Base-by-base conservation (phyloP, 202 grass and related monocot genomes). In the Brachypodium distachyon region DNA sequence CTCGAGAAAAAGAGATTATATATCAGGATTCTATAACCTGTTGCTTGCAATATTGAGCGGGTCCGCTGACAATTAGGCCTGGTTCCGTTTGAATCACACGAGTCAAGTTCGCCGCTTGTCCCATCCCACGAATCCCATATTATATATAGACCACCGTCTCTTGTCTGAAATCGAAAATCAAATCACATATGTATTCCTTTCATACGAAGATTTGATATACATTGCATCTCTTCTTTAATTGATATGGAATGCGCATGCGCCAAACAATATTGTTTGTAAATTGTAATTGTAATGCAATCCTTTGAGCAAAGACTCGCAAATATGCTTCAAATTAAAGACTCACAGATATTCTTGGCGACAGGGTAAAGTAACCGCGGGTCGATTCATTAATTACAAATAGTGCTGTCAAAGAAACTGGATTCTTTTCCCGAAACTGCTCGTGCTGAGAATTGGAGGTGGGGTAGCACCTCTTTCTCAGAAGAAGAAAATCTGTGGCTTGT, bases 91-190 rank as follows among this genome's bases (percentile, higher is more conserved):
- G 63, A 47, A 77, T 54, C 78, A 31, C n/a, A n/a, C n/a, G 63
- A 54, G 61, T 70, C 28, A 12, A 53, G 86, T n/a, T n/a, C n/a
- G 17, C 37, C 18, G 41, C 23, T 49, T 17, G 55, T 33, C 36
- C 75, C 69, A 40, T 34, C 13, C 21, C 19, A 50, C 39, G 39
- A 70, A 79, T 87, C 86, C 61, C 81, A n/a, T n/a, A n/a, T n/a
- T n/a, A n/a, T n/a, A 88, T 88, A 81, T 41, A 25, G 64, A 80
- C 86, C 81, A 80, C 76, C 21, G 17, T 0, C 81, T 26, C 70
- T 27, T 84, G 81, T 76, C 86, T 33, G 36, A 17, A n/a, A 18
- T 16, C 28, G 0, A 83, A 75, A 61, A 74, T 68, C 57, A 54
- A 16, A 55, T 9, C 18, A 38, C 12, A 17, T 78, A 25, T 28